These are phyloP conservation scores for Glebionis coronaria DNA, from an alignment of 129 eudicot species.

Conservation along the genomic window DNA sequence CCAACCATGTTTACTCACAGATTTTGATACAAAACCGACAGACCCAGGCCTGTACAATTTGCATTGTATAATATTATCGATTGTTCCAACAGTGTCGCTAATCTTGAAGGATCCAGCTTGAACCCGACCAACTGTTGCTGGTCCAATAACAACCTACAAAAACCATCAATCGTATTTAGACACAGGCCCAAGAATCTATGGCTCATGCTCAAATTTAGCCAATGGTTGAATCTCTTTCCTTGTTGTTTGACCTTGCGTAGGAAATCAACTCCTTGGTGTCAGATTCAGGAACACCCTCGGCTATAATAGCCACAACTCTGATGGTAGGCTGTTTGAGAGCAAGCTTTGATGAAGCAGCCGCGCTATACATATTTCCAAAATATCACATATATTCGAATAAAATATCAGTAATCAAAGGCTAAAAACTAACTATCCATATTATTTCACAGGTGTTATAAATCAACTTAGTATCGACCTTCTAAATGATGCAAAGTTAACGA, in stretches of 20 bases:
- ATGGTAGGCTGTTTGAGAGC: slow-evolving; percentile 95
- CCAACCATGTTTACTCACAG: too few species aligned
- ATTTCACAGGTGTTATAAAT: too few species aligned
- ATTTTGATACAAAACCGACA: too few species aligned
- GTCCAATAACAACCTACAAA: slow-evolving; percentile 89
- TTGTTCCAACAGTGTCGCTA: too few species aligned
- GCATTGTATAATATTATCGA: too few species aligned
- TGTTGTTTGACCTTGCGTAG: slow-evolving; percentile 28
- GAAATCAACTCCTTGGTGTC: slow-evolving; percentile 25
- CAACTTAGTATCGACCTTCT: slow-evolving; percentile 43
- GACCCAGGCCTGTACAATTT: too few species aligned
- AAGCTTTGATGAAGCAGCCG: slow-evolving; percentile 93
- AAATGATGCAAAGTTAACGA: slow-evolving; percentile 87
- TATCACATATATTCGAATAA: too few species aligned
- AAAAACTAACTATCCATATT: too few species aligned
- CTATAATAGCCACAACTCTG: slow-evolving; percentile 91
- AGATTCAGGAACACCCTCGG: slow-evolving; percentile 95
- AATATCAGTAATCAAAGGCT: too few species aligned
- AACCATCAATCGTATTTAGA: slow-evolving; percentile 17
- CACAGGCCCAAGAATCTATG: slow-evolving; percentile 5
- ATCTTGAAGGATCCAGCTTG: too few species aligned
- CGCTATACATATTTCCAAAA: slow-evolving; percentile 48
- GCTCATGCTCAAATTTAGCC: slow-evolving; percentile 8
- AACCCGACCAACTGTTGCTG: slow-evolving; percentile 46
- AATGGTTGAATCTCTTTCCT: slow-evolving; percentile 40